phyloP scores from a whole-genome alignment of 495 filamentous ascomycete species.

The Astrothelium macrocarpum region DNA sequence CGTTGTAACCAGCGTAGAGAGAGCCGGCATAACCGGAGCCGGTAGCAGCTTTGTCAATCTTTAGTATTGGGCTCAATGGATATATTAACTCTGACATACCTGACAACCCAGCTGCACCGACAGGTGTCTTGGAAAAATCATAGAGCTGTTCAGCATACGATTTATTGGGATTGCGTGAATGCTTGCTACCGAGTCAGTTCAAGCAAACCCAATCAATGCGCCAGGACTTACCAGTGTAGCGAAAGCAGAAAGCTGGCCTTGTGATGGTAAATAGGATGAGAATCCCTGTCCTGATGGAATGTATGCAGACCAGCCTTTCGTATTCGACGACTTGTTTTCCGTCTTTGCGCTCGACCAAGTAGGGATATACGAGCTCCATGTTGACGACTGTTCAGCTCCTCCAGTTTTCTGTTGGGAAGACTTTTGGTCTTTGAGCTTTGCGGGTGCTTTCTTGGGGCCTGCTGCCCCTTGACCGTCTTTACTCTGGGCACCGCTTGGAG shows the following conservation, averaged over 20 bases:
- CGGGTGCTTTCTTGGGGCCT: slow-evolving; percentile 6
- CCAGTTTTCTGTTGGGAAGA: slow-evolving; percentile 7
- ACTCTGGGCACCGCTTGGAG: background rate
- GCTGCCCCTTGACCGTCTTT: slow-evolving; percentile 15
- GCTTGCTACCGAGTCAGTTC: slow-evolving; percentile 13
- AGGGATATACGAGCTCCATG: slow-evolving; percentile 21
- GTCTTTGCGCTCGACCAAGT: slow-evolving; percentile 13
- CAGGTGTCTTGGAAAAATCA: slow-evolving; percentile 35
- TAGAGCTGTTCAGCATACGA: slow-evolving; percentile 33
- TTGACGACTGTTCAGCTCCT: slow-evolving; percentile 12
- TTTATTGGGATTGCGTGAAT: slow-evolving; percentile 31
- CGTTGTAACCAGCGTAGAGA: slow-evolving; percentile 32
- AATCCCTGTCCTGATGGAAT: slow-evolving; percentile 31
- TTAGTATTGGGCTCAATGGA: slow-evolving; percentile 9
- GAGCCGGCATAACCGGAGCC: slow-evolving; percentile 29
- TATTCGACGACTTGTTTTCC: slow-evolving; percentile 22
- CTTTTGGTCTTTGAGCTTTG: slow-evolving; percentile 14
- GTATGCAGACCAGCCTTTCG: slow-evolving; percentile 30
- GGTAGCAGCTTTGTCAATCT: slow-evolving; percentile 13
- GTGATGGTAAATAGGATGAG: slow-evolving; percentile 28
- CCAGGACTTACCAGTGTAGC: slow-evolving; percentile 12
- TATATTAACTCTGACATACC: slow-evolving; percentile 13
- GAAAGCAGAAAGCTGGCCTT: slow-evolving; percentile 22
- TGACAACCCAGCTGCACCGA: slow-evolving; percentile 28
- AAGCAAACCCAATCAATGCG: background rate